Base-by-base conservation (phyloP, 2,329 filamentous ascomycete species). In the Talaromyces marneffei region DNA sequence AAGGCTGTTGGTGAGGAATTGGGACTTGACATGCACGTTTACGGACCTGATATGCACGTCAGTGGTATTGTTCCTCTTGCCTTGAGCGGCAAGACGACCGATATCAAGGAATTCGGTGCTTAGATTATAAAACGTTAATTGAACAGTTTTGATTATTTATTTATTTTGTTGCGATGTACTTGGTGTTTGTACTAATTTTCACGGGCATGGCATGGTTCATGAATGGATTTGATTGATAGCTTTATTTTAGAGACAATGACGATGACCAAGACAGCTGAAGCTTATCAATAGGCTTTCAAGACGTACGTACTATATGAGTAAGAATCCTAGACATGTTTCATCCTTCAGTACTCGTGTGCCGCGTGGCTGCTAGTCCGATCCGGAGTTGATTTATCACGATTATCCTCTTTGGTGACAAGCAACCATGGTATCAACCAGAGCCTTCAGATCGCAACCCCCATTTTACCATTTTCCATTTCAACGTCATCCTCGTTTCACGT, bases 1-100 rank as follows among this genome's bases (percentile, higher is more conserved):
- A 97, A 97, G 86, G 85, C 87, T 55, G 93, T 96, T 64, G 94
- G 92, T 64, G 87, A 93, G 77, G 94, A 99, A 83, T 86, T 99
- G 63, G 90, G 91, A 69, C 85, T 99, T 67, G 87, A 96, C 81
- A 97, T 97, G 91, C 92, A 97, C 81, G 88, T 90, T 54, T 91
- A 85, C 74, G 88, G 88, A 55, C 88, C 88, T 14, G 88, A 91
- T 78, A 90, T 90, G 87, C 87, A 90, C 79, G 93, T 99, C 71
- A 93, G 89, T 57, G 94, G 94, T 77, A 97, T 97, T 73, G 93
- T 99, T 67, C 93, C 94, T 61, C 82, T 97, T 75, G 94, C 93
- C 52, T 88, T 97, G 54, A 75, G 79, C 69, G 72, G 85, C 79
- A 79, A 87, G 85, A 81, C 82, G 69, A 81, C 82, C 64, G 78